A percentile compares a stretch with the other conserved stretches of the same genome.
These are phyloP conservation scores for Parastagonospora avenae DNA, from an alignment of 2,329 filamentous ascomycete species.

Conservation along the genomic window DNA sequence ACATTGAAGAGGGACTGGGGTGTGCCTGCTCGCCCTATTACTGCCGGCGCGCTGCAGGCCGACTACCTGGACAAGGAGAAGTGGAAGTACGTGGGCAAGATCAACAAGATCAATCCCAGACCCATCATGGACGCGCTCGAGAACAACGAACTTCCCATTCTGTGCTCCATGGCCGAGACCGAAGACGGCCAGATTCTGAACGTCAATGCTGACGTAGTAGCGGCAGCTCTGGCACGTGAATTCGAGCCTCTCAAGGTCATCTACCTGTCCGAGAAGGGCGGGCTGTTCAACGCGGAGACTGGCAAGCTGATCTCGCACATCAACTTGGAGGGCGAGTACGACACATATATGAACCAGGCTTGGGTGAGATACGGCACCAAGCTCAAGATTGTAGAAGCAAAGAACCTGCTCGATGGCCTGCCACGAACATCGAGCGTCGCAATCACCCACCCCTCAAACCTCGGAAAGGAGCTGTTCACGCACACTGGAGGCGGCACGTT, in stretches of 20 bases:
- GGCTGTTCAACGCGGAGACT: slow-evolving; percentile 90
- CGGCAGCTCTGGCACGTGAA: slow-evolving; percentile 86
- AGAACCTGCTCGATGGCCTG: slow-evolving; percentile 85
- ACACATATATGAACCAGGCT: slow-evolving; percentile 86
- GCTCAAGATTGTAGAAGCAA: slow-evolving; percentile 97
- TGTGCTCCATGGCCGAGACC: slow-evolving; percentile 96
- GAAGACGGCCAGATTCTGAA: slow-evolving; percentile 91
- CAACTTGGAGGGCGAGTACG: slow-evolving; percentile 96
- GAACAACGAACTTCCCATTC: slow-evolving; percentile 83
- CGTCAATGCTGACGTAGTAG: slow-evolving; percentile 96
- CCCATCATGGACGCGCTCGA: slow-evolving; percentile 91
- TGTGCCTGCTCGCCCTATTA: slow-evolving; percentile 86
- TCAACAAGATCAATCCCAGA: slow-evolving; percentile 87
- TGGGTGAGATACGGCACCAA: slow-evolving; percentile 96
- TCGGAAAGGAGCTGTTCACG: slow-evolving; percentile 96
- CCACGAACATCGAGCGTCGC: slow-evolving; percentile 93
- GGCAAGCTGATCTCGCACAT: slow-evolving; percentile 95
- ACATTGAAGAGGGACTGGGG: slow-evolving; percentile 82
- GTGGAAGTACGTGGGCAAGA: slow-evolving; percentile 94
- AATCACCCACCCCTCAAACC: slow-evolving; percentile 93
- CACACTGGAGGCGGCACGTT: slow-evolving; percentile 93
- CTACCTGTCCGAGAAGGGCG: slow-evolving; percentile 97
- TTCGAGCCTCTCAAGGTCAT: slow-evolving; percentile 96
- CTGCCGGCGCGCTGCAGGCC: slow-evolving; percentile 85
- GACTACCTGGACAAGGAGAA: slow-evolving; percentile 97